Conservation (phyloP, 2,329 filamentous ascomycete genomes). For the Colletotrichum sp. region DNA sequence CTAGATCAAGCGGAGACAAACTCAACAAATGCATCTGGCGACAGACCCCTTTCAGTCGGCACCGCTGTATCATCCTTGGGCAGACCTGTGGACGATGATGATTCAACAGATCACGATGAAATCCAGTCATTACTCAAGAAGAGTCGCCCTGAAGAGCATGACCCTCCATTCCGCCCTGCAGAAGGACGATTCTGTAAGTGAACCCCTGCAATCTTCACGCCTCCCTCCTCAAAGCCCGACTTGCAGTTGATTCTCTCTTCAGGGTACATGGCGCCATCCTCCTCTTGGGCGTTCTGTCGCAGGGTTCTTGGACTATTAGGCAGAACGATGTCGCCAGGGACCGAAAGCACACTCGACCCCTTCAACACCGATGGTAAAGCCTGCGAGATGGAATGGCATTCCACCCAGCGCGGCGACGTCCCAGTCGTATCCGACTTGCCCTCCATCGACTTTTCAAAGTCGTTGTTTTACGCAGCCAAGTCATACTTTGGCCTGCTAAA, state of each 20-base stretch:
- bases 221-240: not conserved
- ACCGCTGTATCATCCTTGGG: not conserved
- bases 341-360: not conserved
- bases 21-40: not conserved
- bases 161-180: not conserved
- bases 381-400: not conserved
- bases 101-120: not conserved
- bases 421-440: not conserved
- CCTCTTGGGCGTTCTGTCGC: not conserved
- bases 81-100: not conserved
- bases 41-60: not conserved
- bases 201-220: not conserved
- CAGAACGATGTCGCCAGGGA: not conserved
- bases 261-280: not conserved
- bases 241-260: not conserved
- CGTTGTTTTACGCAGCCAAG: conserved; percentile 9
- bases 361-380: conserved; percentile 5
- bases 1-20: not conserved
- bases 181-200: not conserved
- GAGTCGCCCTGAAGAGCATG: not conserved
- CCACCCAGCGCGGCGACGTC: not conserved
- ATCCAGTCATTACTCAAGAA: not conserved
- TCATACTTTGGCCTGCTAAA: not conserved
- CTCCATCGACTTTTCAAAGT: not conserved
- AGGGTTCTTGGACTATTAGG: not conserved